Base-by-base conservation (phyloP, 2,329 filamentous ascomycete species). In the Pseudogymnoascus destructans region DNA sequence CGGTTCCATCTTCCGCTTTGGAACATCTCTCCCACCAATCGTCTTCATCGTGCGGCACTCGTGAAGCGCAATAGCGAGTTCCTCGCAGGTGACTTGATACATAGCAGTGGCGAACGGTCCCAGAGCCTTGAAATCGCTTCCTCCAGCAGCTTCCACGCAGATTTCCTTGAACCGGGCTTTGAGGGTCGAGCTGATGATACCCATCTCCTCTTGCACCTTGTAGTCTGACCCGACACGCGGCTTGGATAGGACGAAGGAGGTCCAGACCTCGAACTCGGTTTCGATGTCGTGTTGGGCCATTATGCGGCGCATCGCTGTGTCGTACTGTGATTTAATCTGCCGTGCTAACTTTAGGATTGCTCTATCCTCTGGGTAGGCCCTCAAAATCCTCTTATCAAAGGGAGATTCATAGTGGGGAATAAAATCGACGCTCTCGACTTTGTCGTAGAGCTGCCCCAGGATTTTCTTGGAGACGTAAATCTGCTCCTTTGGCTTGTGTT, bases 261-360 rank as follows among this genome's bases (percentile, higher is more conserved):
- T 86, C 83, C 86, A 96, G 9, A 95, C 80, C 70, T 98, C 93
- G 63, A 95, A 96, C 66, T 98, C 93, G 0, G 87, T 95, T 15
- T 75, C 73, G 59, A 97, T 86, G 42, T 86, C 86, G 64, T 90
- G 82, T 66, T 95, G 91, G 1, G 83, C 85, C 82, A 97, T 91
- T 58, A 96, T 77, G 0, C 90, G 81, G 10, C 80, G 81, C 65
- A 97, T 78, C 0, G 82, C 79, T 13, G 79, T 77, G 66, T 98
- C 93, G 63, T 97, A 96, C 27, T 85, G 75, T 0, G 66, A 67
- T 70, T 98, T 98, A 65, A 95, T 73, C 8, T 78, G 73, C 5
- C 76, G 74, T 0, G 85, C 88, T 54, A 75, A 75, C 3, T 76
- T 68, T 13, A 95, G 71, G 0, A 82, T 69, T 0, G 75, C 69